Percentiles rank a stretch among this genome's conserved stretches.
Evolutionary conservation across 163 green algal species (phyloP).

Genomic region (Chlamydomonas reinhardtii): DNA sequence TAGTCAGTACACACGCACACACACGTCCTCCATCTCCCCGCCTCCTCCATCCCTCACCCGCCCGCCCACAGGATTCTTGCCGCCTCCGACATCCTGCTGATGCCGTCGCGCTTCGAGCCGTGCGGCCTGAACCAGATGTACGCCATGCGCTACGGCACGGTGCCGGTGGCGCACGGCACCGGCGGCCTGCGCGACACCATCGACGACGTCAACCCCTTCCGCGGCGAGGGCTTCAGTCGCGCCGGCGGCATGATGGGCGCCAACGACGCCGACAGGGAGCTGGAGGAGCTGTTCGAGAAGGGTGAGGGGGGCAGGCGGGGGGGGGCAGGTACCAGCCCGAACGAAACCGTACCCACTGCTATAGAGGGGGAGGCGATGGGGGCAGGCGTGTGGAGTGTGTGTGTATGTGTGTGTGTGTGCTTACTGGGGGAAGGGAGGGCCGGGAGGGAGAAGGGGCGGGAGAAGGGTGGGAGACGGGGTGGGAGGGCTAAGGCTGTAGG

Average conservation of each 20-base stretch:
- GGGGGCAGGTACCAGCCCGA: too few relatives aligned
- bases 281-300: conserved; percentile 35
- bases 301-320: neutral
- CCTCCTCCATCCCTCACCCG: too few relatives aligned
- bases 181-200: conserved; percentile 83
- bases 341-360: too few relatives aligned
- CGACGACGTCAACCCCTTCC: conserved; percentile 74
- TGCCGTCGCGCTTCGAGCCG: conserved; percentile 82
- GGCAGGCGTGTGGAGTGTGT: too few relatives aligned
- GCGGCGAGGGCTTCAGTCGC: conserved; percentile 50
- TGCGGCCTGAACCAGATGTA: conserved; percentile 70
- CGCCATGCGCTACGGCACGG: conserved; percentile 76
- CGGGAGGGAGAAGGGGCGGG: too few relatives aligned
- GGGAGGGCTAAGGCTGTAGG: too few relatives aligned
- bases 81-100: conserved; percentile 90
- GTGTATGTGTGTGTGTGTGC: too few relatives aligned
- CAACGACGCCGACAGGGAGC: neutral
- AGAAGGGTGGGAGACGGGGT: too few relatives aligned
- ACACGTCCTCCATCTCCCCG: neutral
- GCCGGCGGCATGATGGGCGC: neutral
- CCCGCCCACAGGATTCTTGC: conserved; percentile 70
- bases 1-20: too few relatives aligned
- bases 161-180: conserved; percentile 85
- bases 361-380: too few relatives aligned
- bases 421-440: too few relatives aligned